Conservation (phyloP, 2,329 filamentous ascomycete genomes). For the Xylaria sp. region DNA sequence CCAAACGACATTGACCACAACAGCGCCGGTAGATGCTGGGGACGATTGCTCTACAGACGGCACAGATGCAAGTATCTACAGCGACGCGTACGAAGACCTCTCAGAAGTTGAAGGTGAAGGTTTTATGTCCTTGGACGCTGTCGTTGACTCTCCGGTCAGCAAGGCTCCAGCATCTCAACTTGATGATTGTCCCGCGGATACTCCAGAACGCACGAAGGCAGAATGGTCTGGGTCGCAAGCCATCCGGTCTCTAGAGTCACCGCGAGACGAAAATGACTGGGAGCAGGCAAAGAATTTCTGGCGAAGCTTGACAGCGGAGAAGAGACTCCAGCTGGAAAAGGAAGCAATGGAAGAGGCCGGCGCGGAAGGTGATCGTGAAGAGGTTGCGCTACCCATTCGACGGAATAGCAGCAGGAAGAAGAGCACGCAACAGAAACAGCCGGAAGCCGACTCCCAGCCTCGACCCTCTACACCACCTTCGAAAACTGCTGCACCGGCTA, state of each 20-base stretch:
- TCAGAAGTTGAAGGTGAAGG: constrained; percentile 66
- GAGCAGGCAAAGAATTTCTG: constrained; percentile 70
- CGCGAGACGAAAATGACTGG: constrained; percentile 57
- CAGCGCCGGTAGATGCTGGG: constrained; percentile 26
- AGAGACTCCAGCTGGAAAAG: constrained; percentile 63
- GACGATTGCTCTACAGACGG: constrained; percentile 43
- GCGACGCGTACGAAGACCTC: constrained; percentile 75
- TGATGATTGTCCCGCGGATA: constrained; percentile 10
- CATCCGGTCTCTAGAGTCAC: background rate
- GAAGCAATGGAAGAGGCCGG: constrained; percentile 59
- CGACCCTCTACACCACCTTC: constrained; percentile 30
- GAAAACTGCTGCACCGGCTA: constrained; percentile 19
- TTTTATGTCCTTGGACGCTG: constrained; percentile 73
- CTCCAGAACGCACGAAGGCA: background rate
- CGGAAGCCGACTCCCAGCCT: constrained; percentile 8
- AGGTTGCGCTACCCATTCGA: constrained; percentile 32
- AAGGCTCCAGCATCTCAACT: constrained; percentile 47
- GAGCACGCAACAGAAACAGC: constrained; percentile 41
- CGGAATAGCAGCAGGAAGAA: constrained; percentile 43
- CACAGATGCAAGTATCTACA: constrained; percentile 63
- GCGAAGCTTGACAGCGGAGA: constrained; percentile 65
- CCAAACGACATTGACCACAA: constrained; percentile 38
- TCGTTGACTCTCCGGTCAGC: constrained; percentile 62
- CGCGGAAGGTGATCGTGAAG: constrained; percentile 49
- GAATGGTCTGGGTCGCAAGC: constrained; percentile 25